Evolutionary conservation across 108 stramenopile species (phyloP).

Genomic region (Cyclotella sp.): DNA sequence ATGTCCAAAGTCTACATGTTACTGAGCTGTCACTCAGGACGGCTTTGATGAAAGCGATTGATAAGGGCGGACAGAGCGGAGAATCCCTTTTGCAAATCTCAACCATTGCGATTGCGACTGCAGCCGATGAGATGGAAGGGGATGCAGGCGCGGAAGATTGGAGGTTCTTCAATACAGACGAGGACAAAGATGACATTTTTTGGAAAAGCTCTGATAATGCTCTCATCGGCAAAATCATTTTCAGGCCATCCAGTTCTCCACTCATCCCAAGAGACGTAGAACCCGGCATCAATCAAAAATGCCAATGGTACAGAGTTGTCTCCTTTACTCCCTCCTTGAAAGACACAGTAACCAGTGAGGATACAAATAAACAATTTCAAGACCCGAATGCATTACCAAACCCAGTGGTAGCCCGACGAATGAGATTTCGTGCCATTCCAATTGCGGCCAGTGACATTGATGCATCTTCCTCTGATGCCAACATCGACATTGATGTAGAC

Average conservation of each 20-base stretch:
- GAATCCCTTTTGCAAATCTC: constrained; percentile 48
- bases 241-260: constrained; percentile 55
- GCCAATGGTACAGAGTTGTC: constrained; percentile 70
- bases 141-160: constrained; percentile 70
- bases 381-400: constrained; percentile 29
- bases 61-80: constrained; percentile 45
- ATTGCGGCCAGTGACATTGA: constrained; percentile 36
- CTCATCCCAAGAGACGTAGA: background rate
- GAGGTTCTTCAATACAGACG: constrained; percentile 48
- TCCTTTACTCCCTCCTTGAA: constrained; percentile 64
- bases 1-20: constrained; percentile 64
- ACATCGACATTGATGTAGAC: constrained; percentile 33
- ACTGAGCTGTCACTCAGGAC: constrained; percentile 69
- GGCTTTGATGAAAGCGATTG: constrained; percentile 54
- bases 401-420: constrained; percentile 65
- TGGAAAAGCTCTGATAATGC: constrained; percentile 58
- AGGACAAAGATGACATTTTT: constrained; percentile 50
- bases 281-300: constrained; percentile 30
- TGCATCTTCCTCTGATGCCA: background rate
- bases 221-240: constrained; percentile 58
- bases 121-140: constrained; percentile 74
- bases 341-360: constrained; percentile 43
- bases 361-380: constrained; percentile 14
- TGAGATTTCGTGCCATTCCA: constrained; percentile 71
- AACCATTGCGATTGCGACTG: constrained; percentile 69